phyloP scores from a whole-genome alignment of 179 eudicot genomes.

The Vitellaria paradoxa region DNA sequence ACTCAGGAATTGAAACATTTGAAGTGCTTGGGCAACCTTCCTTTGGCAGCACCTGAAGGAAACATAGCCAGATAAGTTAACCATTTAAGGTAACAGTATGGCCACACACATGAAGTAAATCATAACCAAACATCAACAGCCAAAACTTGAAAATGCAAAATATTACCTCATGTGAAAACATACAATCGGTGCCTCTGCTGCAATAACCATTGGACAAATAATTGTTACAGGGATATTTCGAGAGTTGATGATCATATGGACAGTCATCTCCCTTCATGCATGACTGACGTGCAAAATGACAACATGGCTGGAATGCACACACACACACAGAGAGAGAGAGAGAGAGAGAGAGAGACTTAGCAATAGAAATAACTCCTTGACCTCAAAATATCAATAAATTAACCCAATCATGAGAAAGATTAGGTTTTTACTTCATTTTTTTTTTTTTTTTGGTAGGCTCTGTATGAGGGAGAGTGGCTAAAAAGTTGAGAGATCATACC shows the following conservation, averaged over 20 bases:
- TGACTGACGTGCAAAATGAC: conserved; percentile 76
- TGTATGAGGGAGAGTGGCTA: not conserved
- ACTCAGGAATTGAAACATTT: conserved; percentile 17
- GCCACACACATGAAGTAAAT: not conserved
- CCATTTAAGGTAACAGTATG: not conserved
- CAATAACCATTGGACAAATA: conserved; percentile 55
- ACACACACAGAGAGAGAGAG: conserved; percentile 10
- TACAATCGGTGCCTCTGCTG: conserved; percentile 67
- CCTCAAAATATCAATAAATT: no score
- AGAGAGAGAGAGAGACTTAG: not conserved
- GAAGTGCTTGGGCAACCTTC: conserved; percentile 21
- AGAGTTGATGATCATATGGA: conserved; percentile 86
- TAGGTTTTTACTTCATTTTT: no score
- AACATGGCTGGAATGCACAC: conserved; percentile 66
- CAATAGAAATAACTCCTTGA: no score
- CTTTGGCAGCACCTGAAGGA: conserved; percentile 26
- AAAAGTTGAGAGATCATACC: conserved; percentile 38
- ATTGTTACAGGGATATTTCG: conserved; percentile 85
- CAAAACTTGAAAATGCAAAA: not conserved
- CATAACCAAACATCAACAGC: not conserved
- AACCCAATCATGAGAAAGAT: no score
- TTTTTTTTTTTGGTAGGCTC: no score
- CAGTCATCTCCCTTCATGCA: conserved; percentile 98
- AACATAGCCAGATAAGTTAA: conserved; percentile 11
- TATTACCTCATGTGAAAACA: conserved; percentile 83